Evolutionary conservation across 177 flowering plant genomes (phyloP), one percentile per base, ranked within the genome.

Genomic region (Tripterygium wilfordii): DNA sequence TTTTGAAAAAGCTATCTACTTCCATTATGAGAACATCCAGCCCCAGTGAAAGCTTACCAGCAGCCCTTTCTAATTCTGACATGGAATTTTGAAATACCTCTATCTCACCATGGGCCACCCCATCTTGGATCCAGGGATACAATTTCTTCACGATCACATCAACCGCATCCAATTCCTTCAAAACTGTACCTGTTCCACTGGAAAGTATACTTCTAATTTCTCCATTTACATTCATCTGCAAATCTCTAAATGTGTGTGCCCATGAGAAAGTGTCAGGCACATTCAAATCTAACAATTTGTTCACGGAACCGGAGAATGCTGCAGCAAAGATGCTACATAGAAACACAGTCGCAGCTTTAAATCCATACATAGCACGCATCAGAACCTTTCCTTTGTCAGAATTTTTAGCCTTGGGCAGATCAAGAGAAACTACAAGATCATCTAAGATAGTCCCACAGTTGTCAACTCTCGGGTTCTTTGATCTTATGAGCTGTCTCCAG

Each of bases 361-460:
- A 84, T 33, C 95, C 99, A 45, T 82, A 80, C 84, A 92, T 65
- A 4, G 96, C 99, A 5, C 71, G 82, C 88, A 94, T 77, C 68
- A 94, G 53, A 30, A 89, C 80, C 61, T 81, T 83, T 18, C 86
- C 99, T 57, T 84, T 86, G 37, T 79, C 67, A 2, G 95, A 84
- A 60, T 75, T 83, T 57, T 82, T 92, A 12, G 80, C 68, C 70
- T 86, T 86, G 1, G 86, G 79, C 45, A 72, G 45, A 53, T 74
- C 51, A 25, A 84, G 69, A 1, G 84, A 72, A 35, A 56, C 51
- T 21, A 60, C 38, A 16, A 86, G 80, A 17, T 37, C 61, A 15
- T 71, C 70, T 42, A 86, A 55, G 31, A 75, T 63, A n/a, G 63
- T 1, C 19, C 33, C 45, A 55, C 85, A 76, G 38, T 58, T 76